phyloP scores from a whole-genome alignment of 1,139 yeast species.

The Ogataea hybrid region DNA sequence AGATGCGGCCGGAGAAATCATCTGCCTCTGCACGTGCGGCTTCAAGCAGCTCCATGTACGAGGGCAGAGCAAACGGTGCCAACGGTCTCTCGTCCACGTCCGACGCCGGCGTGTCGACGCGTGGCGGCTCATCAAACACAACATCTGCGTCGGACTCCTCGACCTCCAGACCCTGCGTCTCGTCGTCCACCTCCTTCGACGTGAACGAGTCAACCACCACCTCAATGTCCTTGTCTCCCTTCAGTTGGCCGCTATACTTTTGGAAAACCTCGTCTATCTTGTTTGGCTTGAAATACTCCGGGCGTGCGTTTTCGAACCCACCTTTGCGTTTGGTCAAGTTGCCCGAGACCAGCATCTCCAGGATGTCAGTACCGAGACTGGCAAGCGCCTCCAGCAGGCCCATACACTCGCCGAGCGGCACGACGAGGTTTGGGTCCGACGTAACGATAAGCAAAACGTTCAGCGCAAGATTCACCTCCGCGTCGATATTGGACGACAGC shows the following conservation, averaged over 20 bases:
- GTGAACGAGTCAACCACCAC: constrained; percentile 68
- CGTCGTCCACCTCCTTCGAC: constrained; percentile 38
- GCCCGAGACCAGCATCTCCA: constrained; percentile 40
- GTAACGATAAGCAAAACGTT: constrained; percentile 81
- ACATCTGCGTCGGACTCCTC: constrained; percentile 12
- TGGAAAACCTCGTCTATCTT: constrained; percentile 57
- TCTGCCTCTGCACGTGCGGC: constrained; percentile 62
- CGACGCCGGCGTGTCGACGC: constrained; percentile 10
- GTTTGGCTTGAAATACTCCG: constrained; percentile 7
- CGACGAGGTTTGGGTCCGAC: constrained; percentile 66
- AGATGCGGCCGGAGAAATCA: constrained; percentile 54
- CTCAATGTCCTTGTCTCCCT: constrained; percentile 28
- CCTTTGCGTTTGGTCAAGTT: constrained; percentile 8
- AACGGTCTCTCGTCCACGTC: not conserved
- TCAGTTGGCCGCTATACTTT: constrained; percentile 37
- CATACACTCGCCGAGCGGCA: constrained; percentile 62
- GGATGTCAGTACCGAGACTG: constrained; percentile 48
- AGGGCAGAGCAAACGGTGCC: constrained; percentile 34
- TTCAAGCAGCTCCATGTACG: constrained; percentile 54
- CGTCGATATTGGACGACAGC: constrained; percentile 53
- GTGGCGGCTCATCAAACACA: constrained; percentile 3
- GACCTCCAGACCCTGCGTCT: constrained; percentile 13
- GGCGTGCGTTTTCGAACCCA: constrained; percentile 1
- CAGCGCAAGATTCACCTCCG: constrained; percentile 71
- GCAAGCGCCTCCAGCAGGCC: constrained; percentile 64